Base-by-base conservation (phyloP, 179 eudicot species). In the Patellifolia procumbens region DNA sequence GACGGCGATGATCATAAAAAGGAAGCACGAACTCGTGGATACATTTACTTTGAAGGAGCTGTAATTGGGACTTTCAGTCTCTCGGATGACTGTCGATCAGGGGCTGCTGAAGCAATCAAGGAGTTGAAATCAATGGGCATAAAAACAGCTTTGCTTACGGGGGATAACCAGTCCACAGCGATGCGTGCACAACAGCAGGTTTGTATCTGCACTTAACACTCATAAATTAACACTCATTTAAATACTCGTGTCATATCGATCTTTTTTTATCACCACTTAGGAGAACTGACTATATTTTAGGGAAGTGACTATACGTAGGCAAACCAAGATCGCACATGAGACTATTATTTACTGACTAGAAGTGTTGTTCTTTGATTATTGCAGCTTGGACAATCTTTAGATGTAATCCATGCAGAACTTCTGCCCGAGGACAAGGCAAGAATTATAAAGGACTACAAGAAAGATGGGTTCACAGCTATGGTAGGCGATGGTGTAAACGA, bases 401-500 rank as follows among this genome's bases (percentile, higher is more conserved):
- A 91, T 17, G 76, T 80, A 48, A 85, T 95, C 37, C 93, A 87
- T 35, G 89, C 97, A 0, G 95, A 87, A 69, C 95, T 95, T 66
- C 83, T 95, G 8, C 99, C 99, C 1, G 87, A 95, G 80, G 89
- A 90, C 81, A 95, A 95, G 81, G 93, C 93, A 31, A 84, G 80
- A 55, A 88, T 91, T 24, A 86, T 95, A n/a, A 77, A 85, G 24
- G 87, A 82, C 29, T 85, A 83, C 72, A 90, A 92, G 76, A 86
- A 82, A 77, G 82, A 87, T 0, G 88, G 88, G 0, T 75, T 81
- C 0, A 91, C 97, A n/a, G 97, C 95, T 11, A 95, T 95, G 99
- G 87, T 95, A 22, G 99, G 99, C 13, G 99, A 95, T 39, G 99
- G 99, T 49, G 81, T 95, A 11, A 95, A 95, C 19, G 99, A 95